phyloP scores from a whole-genome alignment of 495 filamentous ascomycete species.

The Xylaria grammica region DNA sequence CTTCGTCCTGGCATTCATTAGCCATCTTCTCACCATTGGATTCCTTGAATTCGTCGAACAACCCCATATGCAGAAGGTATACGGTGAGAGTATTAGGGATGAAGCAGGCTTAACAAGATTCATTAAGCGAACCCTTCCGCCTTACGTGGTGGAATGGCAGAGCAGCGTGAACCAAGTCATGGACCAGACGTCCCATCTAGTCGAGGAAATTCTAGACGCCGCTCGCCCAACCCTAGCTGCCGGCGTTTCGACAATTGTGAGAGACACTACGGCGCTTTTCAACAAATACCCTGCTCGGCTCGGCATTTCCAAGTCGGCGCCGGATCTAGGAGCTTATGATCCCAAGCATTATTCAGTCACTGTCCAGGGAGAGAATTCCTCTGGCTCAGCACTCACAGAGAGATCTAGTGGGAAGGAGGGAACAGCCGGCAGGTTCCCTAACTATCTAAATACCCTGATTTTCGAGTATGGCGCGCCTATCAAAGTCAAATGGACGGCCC shows the following conservation, averaged over 20 bases:
- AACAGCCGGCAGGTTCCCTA: constrained; percentile 48
- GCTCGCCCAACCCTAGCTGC: constrained; percentile 87
- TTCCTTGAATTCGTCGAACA: constrained; percentile 95
- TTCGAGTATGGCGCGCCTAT: constrained; percentile 93
- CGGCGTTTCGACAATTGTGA: constrained; percentile 83
- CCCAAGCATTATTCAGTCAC: constrained; percentile 79
- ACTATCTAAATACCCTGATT: constrained; percentile 68
- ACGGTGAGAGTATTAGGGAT: constrained; percentile 79
- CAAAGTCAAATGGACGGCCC: constrained; percentile 90
- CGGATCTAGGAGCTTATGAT: constrained; percentile 83
- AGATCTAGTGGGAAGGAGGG: constrained; percentile 56
- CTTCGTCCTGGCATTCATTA: constrained; percentile 81
- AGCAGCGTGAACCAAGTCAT: constrained; percentile 87
- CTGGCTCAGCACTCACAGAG: constrained; percentile 53
- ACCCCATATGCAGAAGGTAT: constrained; percentile 98
- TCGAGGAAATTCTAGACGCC: constrained; percentile 87
- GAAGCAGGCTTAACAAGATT: constrained; percentile 92
- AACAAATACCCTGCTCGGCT: constrained; percentile 88
- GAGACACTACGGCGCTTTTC: constrained; percentile 87
- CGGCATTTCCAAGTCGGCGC: constrained; percentile 79
- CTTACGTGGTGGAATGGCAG: constrained; percentile 72
- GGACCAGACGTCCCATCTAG: constrained; percentile 79
- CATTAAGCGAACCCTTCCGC: constrained; percentile 84
- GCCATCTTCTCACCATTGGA: constrained; percentile 79
- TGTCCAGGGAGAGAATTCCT: constrained; percentile 68